Percentiles rank a stretch among this genome's conserved stretches.
phyloP scores from a whole-genome alignment of 1,139 yeast genomes.

The Pneumocystis sp. region DNA sequence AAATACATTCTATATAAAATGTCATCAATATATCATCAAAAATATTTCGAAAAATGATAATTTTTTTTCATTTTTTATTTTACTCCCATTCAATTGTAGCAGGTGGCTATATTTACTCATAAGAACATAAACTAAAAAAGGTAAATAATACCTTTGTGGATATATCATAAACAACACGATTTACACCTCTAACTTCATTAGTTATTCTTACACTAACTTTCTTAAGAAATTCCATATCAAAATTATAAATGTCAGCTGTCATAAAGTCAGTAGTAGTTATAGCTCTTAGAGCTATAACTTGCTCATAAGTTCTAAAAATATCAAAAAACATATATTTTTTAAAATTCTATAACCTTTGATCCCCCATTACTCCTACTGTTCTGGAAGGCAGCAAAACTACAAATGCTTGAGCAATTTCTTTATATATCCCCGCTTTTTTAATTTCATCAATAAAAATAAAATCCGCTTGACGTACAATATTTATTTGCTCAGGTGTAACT shows the following conservation, averaged over 20 bases:
- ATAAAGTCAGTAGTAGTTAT: constrained; percentile 94
- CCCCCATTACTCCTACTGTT: constrained; percentile 99
- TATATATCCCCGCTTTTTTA: constrained; percentile 79
- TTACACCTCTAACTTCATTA: constrained; percentile 96
- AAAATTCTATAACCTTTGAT: constrained; percentile 42
- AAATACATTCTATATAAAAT: not conserved
- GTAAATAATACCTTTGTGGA: constrained; percentile 95
- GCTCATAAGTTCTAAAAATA: constrained; percentile 58
- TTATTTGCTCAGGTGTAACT: constrained; percentile 82
- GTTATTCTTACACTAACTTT: constrained; percentile 90
- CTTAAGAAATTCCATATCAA: constrained; percentile 85
- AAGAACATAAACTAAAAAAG: constrained; percentile 49
- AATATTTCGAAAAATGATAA: not conserved
- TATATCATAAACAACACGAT: constrained; percentile 96
- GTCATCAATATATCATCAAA: not conserved
- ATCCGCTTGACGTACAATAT: constrained; percentile 95
- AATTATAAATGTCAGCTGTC: constrained; percentile 87
- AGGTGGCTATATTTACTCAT: not conserved
- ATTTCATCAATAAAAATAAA: constrained; percentile 91
- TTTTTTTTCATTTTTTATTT: not conserved
- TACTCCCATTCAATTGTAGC: constrained; percentile 3
- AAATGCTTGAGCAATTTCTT: constrained; percentile 90
- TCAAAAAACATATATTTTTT: not conserved
- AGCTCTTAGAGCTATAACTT: constrained; percentile 96
- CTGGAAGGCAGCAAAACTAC: constrained; percentile 94